These are phyloP conservation scores for Aureobasidium sp. DNA, from an alignment of 2,329 filamentous ascomycete species.

Conservation along the genomic window DNA sequence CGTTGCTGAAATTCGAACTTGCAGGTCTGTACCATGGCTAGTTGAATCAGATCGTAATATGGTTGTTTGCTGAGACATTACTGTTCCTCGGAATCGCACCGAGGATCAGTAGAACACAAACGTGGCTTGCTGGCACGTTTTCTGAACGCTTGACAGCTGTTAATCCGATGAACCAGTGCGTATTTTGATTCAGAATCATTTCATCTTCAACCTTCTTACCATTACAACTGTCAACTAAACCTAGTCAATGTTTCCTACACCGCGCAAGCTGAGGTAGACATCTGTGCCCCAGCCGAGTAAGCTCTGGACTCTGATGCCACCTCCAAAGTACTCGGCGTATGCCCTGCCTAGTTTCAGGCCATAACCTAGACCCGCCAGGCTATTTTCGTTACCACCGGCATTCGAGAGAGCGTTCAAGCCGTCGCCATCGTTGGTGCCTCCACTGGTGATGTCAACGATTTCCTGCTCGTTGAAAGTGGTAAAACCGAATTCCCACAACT, in stretches of 20 bases:
- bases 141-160: not conserved
- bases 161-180: not conserved
- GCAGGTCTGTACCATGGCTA: not conserved
- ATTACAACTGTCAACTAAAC: not conserved
- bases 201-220: not conserved
- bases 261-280: slow-evolving; percentile 54
- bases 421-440: slow-evolving; percentile 39
- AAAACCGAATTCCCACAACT: slow-evolving; percentile 96
- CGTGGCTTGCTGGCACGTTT: not conserved
- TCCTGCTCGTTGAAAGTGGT: slow-evolving; percentile 77
- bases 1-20: too few relatives aligned
- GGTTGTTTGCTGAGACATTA: not conserved
- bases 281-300: slow-evolving; percentile 84
- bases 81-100: not conserved
- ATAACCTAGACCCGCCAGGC: slow-evolving; percentile 80
- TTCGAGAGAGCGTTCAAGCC: slow-evolving; percentile 68
- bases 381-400: slow-evolving; percentile 66
- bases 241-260: slow-evolving; percentile 37
- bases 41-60: not conserved
- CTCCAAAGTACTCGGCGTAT: slow-evolving; percentile 97
- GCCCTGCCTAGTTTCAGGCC: slow-evolving; percentile 75
- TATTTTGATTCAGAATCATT: not conserved
- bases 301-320: slow-evolving; percentile 90
- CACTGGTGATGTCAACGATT: slow-evolving; percentile 39
- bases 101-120: not conserved